Base-by-base conservation (phyloP, 441 rosid species). In the Breynia disticha region DNA sequence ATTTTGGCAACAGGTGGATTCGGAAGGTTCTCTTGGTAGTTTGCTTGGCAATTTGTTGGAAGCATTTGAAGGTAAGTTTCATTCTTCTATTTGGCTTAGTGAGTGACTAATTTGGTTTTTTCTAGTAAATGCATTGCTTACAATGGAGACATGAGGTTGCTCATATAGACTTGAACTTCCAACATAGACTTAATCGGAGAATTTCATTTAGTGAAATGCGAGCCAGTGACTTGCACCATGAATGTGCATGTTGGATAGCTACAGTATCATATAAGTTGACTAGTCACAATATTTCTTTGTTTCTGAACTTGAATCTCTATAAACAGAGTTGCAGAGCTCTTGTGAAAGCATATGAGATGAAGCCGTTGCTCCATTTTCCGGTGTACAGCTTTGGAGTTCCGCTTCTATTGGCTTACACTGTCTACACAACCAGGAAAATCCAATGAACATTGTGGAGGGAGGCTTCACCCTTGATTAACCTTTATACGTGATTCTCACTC, bases 311-410 rank as follows among this genome's bases (percentile, higher is more conserved):
- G 41, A 54, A 47, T 46, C 52, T 46, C 50, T 55, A 20, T 51
- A 21, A n/a, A 32, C 87, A 91, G 98, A 80, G 63, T 49, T 91
- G 96, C 75, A 72, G 87, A 67, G 76, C 67, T 55, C 68, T 87
- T 19, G 68, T 73, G 67, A 82, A 78, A 73, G 98, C 95, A 28
- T 91, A 80, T 50, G 95, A 87, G 77, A 87, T 91, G 96, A 91
- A 87, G 46, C 86, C 79, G 0, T 47, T 85, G 48, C 41, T 81
- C 59, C 85, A 88, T 73, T 91, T 84, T 71, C 95, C 87, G 2
- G 86, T 64, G 37, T 88, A 87, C 64, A 47, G 89, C 75, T 54
- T 87, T 52, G 74, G 62, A 14, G 65, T 86, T 63, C 96, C 98
- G 19, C 46, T 79, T 20, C 62, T 80, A 67, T 58, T 87, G 72